A percentile compares a stretch with the other conserved stretches of the same genome.
phyloP scores from a whole-genome alignment of 768 basidiomycete species.

The Lactarius tabidus region DNA sequence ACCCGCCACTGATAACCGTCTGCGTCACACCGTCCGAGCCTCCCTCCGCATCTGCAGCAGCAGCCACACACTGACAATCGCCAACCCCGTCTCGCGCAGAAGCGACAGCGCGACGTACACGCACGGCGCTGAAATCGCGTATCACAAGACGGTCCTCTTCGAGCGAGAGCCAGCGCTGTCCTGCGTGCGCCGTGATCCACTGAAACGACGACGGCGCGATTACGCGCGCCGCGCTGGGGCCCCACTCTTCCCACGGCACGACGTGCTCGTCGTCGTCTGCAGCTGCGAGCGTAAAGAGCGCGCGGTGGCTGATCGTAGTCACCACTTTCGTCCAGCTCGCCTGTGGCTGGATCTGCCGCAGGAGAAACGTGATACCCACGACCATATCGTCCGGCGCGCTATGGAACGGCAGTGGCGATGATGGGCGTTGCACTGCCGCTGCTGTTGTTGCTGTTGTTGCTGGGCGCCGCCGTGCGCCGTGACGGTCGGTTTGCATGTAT shows the following conservation, averaged over 20 bases:
- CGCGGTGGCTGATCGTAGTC: conserved; percentile 11
- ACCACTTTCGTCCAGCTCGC: conserved; percentile 11
- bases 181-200: conserved; percentile 22
- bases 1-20: not conserved
- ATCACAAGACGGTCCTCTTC: conserved; percentile 7
- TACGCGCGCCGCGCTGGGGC: conserved; percentile 8
- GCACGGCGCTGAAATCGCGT: conserved; percentile 15
- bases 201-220: conserved; percentile 10
- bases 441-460: no score
- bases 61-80: not conserved
- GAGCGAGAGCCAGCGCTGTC: conserved; percentile 19
- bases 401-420: conserved; percentile 6
- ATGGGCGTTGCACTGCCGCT: not conserved
- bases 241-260: conserved; percentile 15
- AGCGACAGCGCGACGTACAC: conserved; percentile 1
- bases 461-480: not conserved
- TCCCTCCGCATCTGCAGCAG: no score
- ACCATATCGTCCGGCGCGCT: conserved; percentile 20
- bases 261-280: not conserved
- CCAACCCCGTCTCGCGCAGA: not conserved
- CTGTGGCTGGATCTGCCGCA: not conserved
- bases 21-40: not conserved
- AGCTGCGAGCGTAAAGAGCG: conserved; percentile 10
- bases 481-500: conserved; percentile 20
- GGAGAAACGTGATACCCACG: conserved; percentile 20